Base-by-base conservation (phyloP, 805 yeast species). In the Cyberlindnera samutprakarnensis region DNA sequence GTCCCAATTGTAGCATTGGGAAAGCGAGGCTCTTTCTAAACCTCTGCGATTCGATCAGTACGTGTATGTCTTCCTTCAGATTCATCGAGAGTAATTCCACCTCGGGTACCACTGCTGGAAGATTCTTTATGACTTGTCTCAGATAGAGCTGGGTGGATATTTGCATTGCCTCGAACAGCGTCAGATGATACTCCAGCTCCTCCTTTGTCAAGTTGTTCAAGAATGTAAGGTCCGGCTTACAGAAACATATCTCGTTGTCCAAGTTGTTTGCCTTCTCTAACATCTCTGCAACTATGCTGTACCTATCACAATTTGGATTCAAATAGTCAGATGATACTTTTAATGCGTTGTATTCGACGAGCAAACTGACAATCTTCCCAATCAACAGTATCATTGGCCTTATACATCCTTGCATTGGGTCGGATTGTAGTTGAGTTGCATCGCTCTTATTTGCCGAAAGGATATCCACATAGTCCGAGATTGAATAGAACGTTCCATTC, bases 331-430 rank as follows among this genome's bases (percentile, higher is more conserved):
- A 17, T 6, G 39, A 23, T 2, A 37, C 30, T 18, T 30, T 37
- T 15, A 36, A 15, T 1, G 39, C 25, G 23, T 32, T 34, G 30
- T 37, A 40, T 21, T 36, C 44, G 5, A 40, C 44, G 15, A 40
- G 35, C 17, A 40, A 24, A 5, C 39, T 37, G 15, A 35, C 28
- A 1, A 35, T 37, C 27, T 40, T 36, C 3, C 86, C 90, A 32
- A 83, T 63, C 11, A 75, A 53, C 23, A 70, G 63, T 46, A 72
- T 76, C 13, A 83, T 53, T 2, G 77, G 77, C 39, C 81, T 74
- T 18, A 82, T 76, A 11, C 81, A 67, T 3, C 90, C 92, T 33
- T 78, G 72, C 33, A 83, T 60, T 2, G 94, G 83, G 53, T 80
- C 84, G 30, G 38, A 23, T 15, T 6, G 7, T 12, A 12, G 17